Evolutionary conservation across 768 basidiomycete species (phyloP), one percentile per base, ranked within the genome.

Genomic region (Tulasnella sp.): DNA sequence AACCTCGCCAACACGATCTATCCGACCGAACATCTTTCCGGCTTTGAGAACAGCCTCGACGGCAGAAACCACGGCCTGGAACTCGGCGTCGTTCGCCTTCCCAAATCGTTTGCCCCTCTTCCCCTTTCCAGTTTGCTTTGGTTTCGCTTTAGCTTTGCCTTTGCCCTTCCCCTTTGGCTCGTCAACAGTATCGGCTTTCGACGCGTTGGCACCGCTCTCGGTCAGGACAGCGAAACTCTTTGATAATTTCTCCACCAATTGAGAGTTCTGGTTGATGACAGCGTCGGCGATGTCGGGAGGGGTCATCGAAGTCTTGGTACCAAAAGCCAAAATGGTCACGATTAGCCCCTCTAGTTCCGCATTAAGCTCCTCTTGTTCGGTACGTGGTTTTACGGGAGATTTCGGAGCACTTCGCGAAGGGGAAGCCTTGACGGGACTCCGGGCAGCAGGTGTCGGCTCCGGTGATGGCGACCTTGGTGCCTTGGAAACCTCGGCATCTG

Each of bases 21-120:
- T 72, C 39, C 70, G 70, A 40, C 70, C 70, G 44, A 72, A 72
- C 70, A 72, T 72, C 37, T 37, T 46, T 72, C 70, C 70, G 20
- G 23, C 70, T n/a, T 72, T 46, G 20, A 72, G 44, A 40, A 72
- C 70, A 40, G 16, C 44, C 1, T 46, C 44, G 32, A 72, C 70
- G 16, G 23, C 39, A 20, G 44, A 40, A 4, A 72, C 16, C 32
- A 72, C 5, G 23, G 70, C 70, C 10, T 72, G 37, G 37, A 40
- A 46, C 16, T 72, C 18, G 10, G 23, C 5, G 39, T 72, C 70
- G 39, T 72, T 61, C n/a, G 57, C 57, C 29, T 61, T 61, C 4
- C 4, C 57, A 32, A 23, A 18, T 13, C 13, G 13, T 61, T 32
- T n/a, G 7, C 57, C 57, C 13, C 57, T 61, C 57, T 61, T 61